Evolutionary conservation across 805 yeast genomes (phyloP).

Genomic region (Blastobotrys chiropterorum): DNA sequence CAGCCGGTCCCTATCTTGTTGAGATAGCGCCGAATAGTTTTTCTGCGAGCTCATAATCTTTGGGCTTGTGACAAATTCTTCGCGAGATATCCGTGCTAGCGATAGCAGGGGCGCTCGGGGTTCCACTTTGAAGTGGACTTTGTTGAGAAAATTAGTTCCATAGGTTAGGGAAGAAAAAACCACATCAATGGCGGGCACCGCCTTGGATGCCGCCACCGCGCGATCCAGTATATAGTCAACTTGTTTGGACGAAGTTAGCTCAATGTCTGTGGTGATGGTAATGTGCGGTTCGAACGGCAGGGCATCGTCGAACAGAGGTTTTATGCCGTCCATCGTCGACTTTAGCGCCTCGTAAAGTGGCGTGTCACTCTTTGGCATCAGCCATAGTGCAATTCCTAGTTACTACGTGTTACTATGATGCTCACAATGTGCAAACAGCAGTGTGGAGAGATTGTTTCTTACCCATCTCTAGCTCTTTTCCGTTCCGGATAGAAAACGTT

Average conservation of each 20-base stretch:
- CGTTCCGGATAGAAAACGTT: too few relatives aligned
- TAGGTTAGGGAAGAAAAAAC: slow-evolving; percentile 39
- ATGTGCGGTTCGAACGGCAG: slow-evolving; percentile 70
- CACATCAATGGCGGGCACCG: slow-evolving; percentile 36
- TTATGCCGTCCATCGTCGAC: slow-evolving; percentile 57
- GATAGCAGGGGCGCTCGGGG: slow-evolving; percentile 43
- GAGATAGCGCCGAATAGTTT: slow-evolving; percentile 25
- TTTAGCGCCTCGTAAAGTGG: slow-evolving; percentile 50
- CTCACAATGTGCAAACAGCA: too few relatives aligned
- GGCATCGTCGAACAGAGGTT: slow-evolving; percentile 67
- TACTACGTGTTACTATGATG: neutral
- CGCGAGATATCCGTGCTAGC: slow-evolving; percentile 40
- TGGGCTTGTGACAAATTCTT: slow-evolving; percentile 30
- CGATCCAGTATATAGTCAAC: slow-evolving; percentile 53
- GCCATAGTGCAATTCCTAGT: slow-evolving; percentile 66
- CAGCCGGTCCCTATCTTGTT: slow-evolving; percentile 19
- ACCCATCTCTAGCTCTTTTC: neutral
- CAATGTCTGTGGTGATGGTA: slow-evolving; percentile 62
- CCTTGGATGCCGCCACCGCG: slow-evolving; percentile 49
- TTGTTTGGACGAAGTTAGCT: slow-evolving; percentile 42
- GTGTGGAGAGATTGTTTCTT: too few relatives aligned
- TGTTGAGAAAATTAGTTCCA: slow-evolving; percentile 48
- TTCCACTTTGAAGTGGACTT: slow-evolving; percentile 44
- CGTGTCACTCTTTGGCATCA: slow-evolving; percentile 55
- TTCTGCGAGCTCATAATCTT: slow-evolving; percentile 14